These are phyloP conservation scores for Moesziomyces globuligerus DNA, from an alignment of 1,284 basidiomycete species.

Conservation along the genomic window DNA sequence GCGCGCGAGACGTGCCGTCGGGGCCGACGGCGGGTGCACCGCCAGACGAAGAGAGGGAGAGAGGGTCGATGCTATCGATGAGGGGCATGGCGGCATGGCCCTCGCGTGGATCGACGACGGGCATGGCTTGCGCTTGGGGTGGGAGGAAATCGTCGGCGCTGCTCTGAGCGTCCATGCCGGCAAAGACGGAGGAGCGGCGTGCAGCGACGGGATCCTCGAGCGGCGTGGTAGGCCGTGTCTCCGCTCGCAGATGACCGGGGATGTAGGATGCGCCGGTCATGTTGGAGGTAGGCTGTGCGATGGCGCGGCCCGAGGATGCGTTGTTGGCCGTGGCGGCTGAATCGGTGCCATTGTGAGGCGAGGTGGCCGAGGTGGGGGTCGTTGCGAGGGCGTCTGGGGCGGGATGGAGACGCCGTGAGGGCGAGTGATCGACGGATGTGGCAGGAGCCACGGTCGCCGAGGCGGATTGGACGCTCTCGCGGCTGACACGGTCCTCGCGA, in stretches of 20 bases:
- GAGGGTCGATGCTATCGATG: constrained; percentile 43
- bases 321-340: not conserved
- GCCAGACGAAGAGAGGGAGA: constrained; percentile 26
- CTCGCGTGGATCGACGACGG: constrained; percentile 28
- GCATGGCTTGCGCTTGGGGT: constrained; percentile 33
- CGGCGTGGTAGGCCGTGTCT: constrained; percentile 48
- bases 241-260: constrained; percentile 12
- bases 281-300: constrained; percentile 9
- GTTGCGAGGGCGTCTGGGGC: constrained; percentile 7
- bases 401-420: constrained; percentile 15
- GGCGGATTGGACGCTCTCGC: constrained; percentile 19
- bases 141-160: constrained; percentile 36
- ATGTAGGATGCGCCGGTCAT: constrained; percentile 1
- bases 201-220: constrained; percentile 37
- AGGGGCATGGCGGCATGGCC: constrained; percentile 24
- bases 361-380: not conserved
- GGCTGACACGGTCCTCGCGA: constrained; percentile 30
- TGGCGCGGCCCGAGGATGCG: constrained; percentile 1
- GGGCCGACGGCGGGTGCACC: constrained; percentile 19
- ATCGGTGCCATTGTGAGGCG: not conserved
- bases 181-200: constrained; percentile 36
- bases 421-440: constrained; percentile 7
- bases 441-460: constrained; percentile 10
- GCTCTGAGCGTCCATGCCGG: constrained; percentile 36
- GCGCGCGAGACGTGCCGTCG: constrained; percentile 35